phyloP scores from a whole-genome alignment of 225 moss, liverwort and hornwort species.

The Physcomitrium patens region DNA sequence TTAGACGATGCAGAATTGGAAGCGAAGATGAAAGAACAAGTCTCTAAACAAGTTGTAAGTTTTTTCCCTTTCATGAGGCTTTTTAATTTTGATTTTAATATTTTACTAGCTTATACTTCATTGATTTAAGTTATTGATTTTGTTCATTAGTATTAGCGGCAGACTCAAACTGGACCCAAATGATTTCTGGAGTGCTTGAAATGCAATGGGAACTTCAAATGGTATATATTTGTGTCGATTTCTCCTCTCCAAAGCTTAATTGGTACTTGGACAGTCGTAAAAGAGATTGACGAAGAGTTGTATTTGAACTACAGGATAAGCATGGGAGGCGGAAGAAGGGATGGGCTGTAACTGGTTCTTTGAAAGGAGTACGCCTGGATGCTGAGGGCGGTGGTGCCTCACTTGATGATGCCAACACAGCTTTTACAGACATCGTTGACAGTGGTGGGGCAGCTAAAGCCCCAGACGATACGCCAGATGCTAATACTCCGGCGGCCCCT shows the following conservation, averaged over 20 bases:
- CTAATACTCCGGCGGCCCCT: slow-evolving; percentile 23
- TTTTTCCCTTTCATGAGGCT: not conserved
- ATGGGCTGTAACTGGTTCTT: slow-evolving; percentile 60
- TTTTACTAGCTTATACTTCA: no score
- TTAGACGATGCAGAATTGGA: slow-evolving; percentile 93
- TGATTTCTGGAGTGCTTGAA: not conserved
- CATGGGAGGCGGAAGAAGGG: slow-evolving; percentile 78
- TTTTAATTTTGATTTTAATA: not conserved
- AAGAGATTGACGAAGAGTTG: not conserved
- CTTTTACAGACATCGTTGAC: slow-evolving; percentile 29
- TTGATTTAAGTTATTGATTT: no score
- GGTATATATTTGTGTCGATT: not conserved
- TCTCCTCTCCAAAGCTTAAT: not conserved
- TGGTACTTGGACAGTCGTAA: not conserved
- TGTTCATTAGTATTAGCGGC: no score
- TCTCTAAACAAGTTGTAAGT: slow-evolving; percentile 67
- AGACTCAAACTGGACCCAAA: no score
- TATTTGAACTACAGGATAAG: slow-evolving; percentile 63
- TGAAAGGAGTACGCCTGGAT: slow-evolving; percentile 81
- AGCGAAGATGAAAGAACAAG: slow-evolving; percentile 77
- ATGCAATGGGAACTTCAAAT: not conserved
- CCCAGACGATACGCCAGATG: slow-evolving; percentile 41
- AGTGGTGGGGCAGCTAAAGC: slow-evolving; percentile 32
- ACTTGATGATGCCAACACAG: slow-evolving; percentile 64
- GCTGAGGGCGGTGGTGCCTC: slow-evolving; percentile 88